A percentile compares a stretch with the other conserved stretches of the same genome.
phyloP scores from a whole-genome alignment of 2,329 filamentous ascomycete genomes.

The Helotiales sp. region DNA sequence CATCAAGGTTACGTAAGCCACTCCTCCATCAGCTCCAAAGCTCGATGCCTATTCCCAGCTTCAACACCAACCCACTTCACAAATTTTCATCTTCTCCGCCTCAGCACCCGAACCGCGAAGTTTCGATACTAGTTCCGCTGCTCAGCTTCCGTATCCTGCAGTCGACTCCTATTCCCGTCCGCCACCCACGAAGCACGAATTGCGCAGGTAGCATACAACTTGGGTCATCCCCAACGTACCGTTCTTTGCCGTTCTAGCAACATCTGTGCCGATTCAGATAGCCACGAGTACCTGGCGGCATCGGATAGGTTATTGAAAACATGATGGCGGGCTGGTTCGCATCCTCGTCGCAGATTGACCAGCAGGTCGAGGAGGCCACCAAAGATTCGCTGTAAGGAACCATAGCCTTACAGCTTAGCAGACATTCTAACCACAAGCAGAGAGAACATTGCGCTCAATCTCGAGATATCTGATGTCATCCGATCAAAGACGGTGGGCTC shows the following conservation, averaged over 20 bases:
- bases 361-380: conserved; percentile 95
- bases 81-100: neutral
- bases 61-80: neutral
- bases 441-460: conserved; percentile 94
- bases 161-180: neutral
- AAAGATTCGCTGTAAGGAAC: conserved; percentile 75
- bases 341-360: conserved; percentile 89
- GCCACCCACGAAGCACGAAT: neutral
- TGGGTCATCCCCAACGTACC: neutral
- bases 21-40: neutral
- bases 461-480: conserved; percentile 97
- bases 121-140: too few species aligned
- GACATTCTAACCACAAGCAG: conserved; percentile 45
- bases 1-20: too few species aligned
- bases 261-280: neutral
- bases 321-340: conserved; percentile 98
- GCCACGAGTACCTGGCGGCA: neutral
- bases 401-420: neutral
- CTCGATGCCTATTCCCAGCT: neutral
- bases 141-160: too few species aligned
- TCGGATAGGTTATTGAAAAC: conserved; percentile 31
- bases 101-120: neutral
- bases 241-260: neutral
- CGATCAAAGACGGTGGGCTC: conserved; percentile 96
- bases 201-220: neutral